A percentile compares a stretch with the other conserved stretches of the same genome.
Conservation (phyloP, 176 grass and related monocot species). For the Cenchrus fungigraminus region DNA sequence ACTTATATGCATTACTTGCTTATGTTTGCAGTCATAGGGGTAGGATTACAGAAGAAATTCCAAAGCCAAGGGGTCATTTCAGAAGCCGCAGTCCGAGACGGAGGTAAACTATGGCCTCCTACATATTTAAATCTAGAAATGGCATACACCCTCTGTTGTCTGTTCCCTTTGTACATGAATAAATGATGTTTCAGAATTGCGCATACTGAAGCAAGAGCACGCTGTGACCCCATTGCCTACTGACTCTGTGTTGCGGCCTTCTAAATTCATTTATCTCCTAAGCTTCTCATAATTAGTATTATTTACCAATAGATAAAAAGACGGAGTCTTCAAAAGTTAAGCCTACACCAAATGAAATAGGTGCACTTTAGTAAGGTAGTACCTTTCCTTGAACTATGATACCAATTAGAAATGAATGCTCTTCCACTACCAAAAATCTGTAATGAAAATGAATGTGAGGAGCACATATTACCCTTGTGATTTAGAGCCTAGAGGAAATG, state of each 20-base stretch:
- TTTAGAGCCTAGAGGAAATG: background rate
- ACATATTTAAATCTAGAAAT: slow-evolving; percentile 21
- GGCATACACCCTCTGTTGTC: background rate
- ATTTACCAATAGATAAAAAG: background rate
- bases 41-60: slow-evolving; percentile 65
- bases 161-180: background rate
- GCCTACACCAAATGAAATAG: slow-evolving; percentile 6
- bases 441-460: background rate
- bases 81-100: slow-evolving; percentile 70
- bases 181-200: background rate
- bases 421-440: background rate
- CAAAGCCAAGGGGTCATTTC: slow-evolving; percentile 52
- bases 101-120: slow-evolving; percentile 41
- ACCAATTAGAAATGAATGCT: background rate
- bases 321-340: background rate
- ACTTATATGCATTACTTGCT: background rate
- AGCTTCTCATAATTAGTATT: background rate
- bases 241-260: background rate
- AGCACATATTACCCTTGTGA: background rate
- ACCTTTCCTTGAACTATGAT: background rate
- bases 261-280: slow-evolving; percentile 10
- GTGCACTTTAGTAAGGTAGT: background rate
- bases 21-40: slow-evolving; percentile 60
- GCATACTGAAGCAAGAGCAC: background rate
- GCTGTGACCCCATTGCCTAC: background rate